phyloP scores from a whole-genome alignment of 805 yeast species.

The Nakazawaea holstii region DNA sequence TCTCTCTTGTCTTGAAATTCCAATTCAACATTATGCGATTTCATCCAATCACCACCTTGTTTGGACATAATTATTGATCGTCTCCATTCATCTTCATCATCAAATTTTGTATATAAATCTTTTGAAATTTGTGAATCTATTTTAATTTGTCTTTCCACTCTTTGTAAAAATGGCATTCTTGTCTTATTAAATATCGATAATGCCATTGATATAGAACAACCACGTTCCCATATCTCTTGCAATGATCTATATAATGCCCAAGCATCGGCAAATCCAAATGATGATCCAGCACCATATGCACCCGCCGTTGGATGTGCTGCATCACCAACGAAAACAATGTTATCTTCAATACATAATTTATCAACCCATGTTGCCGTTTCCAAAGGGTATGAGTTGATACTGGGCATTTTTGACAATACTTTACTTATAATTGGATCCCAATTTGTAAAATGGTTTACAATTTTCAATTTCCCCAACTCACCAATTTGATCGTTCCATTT shows the following conservation, averaged over 20 bases:
- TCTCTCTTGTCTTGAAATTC: neutral
- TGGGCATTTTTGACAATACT: neutral
- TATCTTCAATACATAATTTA: neutral
- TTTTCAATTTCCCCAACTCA: neutral
- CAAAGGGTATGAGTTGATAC: neutral
- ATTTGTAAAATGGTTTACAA: neutral
- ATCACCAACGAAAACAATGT: neutral
- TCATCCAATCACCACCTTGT: neutral
- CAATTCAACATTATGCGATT: neutral
- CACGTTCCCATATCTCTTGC: neutral
- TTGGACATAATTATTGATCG: neutral
- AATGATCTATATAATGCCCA: constrained; percentile 2
- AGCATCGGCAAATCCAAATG: neutral
- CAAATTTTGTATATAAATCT: neutral
- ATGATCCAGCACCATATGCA: neutral
- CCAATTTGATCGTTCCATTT: neutral
- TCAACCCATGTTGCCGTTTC: neutral
- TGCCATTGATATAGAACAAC: neutral
- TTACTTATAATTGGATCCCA: neutral
- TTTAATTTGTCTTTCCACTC: neutral
- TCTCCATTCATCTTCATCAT: neutral
- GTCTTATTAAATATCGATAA: neutral
- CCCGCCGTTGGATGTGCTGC: neutral
- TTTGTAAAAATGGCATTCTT: neutral
- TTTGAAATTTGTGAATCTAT: neutral